Evolutionary conservation across 495 filamentous ascomycete species (phyloP).

Genomic region (Cairneyella variabilis): DNA sequence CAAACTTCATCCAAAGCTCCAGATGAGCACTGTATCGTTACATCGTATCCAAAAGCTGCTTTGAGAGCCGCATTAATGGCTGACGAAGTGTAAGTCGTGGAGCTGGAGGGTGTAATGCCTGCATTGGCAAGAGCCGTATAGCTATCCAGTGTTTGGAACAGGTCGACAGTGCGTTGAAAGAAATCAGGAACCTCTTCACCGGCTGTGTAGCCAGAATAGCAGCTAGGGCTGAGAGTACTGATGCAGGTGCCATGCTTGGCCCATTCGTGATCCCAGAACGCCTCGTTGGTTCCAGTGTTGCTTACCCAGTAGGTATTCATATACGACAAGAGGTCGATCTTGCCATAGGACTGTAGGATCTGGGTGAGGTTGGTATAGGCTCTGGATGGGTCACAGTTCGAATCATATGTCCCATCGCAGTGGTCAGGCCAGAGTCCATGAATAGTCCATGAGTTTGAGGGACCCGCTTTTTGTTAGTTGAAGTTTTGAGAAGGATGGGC

Average conservation of each 20-base stretch:
- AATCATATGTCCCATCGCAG: conserved; percentile 67
- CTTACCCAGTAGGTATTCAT: conserved; percentile 54
- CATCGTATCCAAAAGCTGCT: conserved; percentile 47
- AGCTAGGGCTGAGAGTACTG: conserved; percentile 54
- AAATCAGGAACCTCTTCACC: conserved; percentile 47
- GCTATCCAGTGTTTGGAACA: conserved; percentile 59
- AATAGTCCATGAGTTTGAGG: conserved; percentile 69
- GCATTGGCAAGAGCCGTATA: conserved; percentile 54
- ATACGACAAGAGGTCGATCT: conserved; percentile 55
- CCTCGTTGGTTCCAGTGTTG: conserved; percentile 36
- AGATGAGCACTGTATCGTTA: conserved; percentile 56
- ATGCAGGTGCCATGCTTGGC: conserved; percentile 66
- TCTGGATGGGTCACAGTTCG: conserved; percentile 57
- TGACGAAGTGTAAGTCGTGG: conserved; percentile 53
- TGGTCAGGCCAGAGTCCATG: conserved; percentile 56
- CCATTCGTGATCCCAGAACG: conserved; percentile 76
- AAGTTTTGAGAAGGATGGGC: too few relatives aligned
- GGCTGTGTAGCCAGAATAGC: conserved; percentile 57
- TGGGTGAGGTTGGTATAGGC: conserved; percentile 60
- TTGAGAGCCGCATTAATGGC: conserved; percentile 56
- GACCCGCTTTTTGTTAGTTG: conserved; percentile 27
- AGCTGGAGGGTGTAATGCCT: conserved; percentile 53
- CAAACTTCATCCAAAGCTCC: conserved; percentile 60
- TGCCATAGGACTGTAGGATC: conserved; percentile 55
- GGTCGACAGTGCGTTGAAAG: conserved; percentile 42